Evolutionary conservation across 495 filamentous ascomycete species (phyloP), one percentile per base, ranked within the genome.

Genomic region (Niebla homalea): DNA sequence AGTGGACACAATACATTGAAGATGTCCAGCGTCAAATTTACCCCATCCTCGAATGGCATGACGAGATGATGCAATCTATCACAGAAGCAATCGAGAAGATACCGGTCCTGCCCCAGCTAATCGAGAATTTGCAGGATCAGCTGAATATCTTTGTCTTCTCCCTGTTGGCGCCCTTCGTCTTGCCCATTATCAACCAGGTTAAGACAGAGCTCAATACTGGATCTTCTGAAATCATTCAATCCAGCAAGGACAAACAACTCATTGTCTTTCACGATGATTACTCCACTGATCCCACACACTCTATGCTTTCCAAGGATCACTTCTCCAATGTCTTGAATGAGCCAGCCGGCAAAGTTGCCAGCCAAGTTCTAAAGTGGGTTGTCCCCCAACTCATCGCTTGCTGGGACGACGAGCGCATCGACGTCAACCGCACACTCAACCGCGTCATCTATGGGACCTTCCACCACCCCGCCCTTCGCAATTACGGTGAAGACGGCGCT

Each of bases 221-320:
- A 8, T 84, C 85, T n/a, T 76, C 75, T 1, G 88, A 93, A 61
- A 80, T 95, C 53, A 94, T 95, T 50, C 73, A 83, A 52, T 83
- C 76, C 63, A 85, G 82, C 61, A 74, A 80, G 60, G 76, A 84
- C 37, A 79, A 88, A 62, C 89, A 95, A 63, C 78, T 81, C 54
- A 75, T 87, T 47, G 87, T 95, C 23, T 95, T 93, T 65, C 59
- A 82, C n/a, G 80, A 95, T 55, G 80, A 89, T 54, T 40, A 69
- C 36, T 83, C 64, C 44, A 76, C 77, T 19, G 81, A 95, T 60
- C 89, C 89, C 7, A 95, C 89, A 10, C 89, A 95, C 63, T 89
- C 84, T n/a, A 95, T 94, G 89, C 75, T 95, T 18, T 85, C 85
- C 39, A 95, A 95, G 70, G 89, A 94, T 57, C 88, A 94, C 61